Evolutionary conservation across 495 filamentous ascomycete genomes (phyloP), one percentile per base, ranked within the genome.

Genomic region (Penicillium verhagenii): DNA sequence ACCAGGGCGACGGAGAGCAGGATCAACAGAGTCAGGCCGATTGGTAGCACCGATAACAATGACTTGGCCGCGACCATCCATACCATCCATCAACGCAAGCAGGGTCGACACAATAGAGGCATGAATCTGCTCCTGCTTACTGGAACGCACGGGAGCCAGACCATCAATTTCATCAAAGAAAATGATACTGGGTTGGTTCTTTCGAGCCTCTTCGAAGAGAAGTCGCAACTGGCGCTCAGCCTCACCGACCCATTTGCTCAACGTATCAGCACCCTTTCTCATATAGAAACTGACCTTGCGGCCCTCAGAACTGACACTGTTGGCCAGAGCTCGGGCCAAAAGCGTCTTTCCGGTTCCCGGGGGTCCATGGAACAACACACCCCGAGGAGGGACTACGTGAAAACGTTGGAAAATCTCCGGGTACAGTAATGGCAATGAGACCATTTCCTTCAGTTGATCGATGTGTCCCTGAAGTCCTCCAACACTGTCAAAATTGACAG

Each of bases 131-230:
- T 98, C 95, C 71, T 96, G 91, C 59, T 97, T 97, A 67, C 91
- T 95, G 13, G 95, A 97, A 52, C 94, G 84, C 9, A 97, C 93
- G 43, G 94, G 94, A 1, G 94, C 94, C 54, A 98, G 81, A 26
- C 90, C 94, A 73, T 98, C 94, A 56, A 98, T 98, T 68, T 98
- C 94, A 70, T 98, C 94, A 60, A 98, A 98, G 76, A 98, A 98
- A 65, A 98, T 98, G 70, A 98, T 98, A 66, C 92, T 96, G 1
- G 94, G 94, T 65, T 97, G 95, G 8, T 85, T 97, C 65, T 89
- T 92, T 58, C 91, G 82, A 13, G 94, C 94, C 71, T 98, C 95
- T 60, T 98, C 94, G 60, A 98, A 98, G 3, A 98, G 79, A 51
- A 97, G 72, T 23, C 94, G 85, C 18, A 98, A 80, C 66, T 97